Evolutionary conservation across 192 early-diverging fungal genomes (phyloP).

Genomic region (Diversispora epigaea): DNA sequence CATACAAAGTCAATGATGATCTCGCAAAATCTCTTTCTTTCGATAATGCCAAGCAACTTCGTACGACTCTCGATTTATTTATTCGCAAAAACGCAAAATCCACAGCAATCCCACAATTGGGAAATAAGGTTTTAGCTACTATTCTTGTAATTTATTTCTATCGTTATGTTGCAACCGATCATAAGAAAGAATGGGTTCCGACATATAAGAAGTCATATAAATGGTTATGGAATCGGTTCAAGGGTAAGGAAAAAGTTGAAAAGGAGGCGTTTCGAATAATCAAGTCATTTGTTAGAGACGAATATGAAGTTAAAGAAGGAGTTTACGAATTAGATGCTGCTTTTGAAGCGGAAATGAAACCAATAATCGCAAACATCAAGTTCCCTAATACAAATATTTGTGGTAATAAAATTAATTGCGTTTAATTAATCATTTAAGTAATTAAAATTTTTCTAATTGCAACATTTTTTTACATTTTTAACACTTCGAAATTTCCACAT

Average conservation of each 20-base stretch:
- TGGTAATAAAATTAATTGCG: not conserved
- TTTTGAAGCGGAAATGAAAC: not conserved
- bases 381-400: not conserved
- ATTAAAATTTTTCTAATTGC: not conserved
- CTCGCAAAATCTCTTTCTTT: conserved; percentile 14
- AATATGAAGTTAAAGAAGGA: not conserved
- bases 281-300: not conserved
- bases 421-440: not conserved
- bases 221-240: conserved; percentile 27
- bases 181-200: not conserved
- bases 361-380: not conserved
- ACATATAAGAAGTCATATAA: conserved; percentile 5
- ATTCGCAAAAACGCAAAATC: not conserved
- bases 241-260: conserved; percentile 12
- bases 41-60: conserved; percentile 10
- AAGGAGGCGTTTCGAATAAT: conserved; percentile 6
- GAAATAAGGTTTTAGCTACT: conserved; percentile 8
- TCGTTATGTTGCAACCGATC: conserved; percentile 15
- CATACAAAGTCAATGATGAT: not conserved
- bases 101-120: not conserved
- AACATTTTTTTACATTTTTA: not conserved
- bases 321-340: not conserved
- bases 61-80: not conserved
- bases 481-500: not conserved
- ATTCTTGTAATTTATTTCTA: conserved; percentile 13